phyloP scores from a whole-genome alignment of 2,329 filamentous ascomycete species.

The Dryadomyces quercus-mongolicae region DNA sequence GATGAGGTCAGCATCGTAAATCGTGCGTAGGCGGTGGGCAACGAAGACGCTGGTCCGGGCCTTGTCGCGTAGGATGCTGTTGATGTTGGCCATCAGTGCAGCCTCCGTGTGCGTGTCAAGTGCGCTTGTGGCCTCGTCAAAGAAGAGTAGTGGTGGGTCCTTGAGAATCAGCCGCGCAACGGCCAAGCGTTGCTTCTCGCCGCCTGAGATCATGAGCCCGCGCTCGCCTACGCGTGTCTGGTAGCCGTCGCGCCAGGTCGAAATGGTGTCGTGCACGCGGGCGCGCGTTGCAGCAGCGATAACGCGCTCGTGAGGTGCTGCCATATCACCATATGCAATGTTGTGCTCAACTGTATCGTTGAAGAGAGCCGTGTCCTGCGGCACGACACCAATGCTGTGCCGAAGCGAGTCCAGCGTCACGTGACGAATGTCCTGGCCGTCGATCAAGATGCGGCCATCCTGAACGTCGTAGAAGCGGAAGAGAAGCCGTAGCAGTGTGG shows the following conservation, averaged over 20 bases:
- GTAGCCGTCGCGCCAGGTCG: constrained; percentile 76
- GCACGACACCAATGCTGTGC: constrained; percentile 82
- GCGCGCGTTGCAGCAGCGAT: constrained; percentile 69
- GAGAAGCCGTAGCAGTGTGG: constrained; percentile 76
- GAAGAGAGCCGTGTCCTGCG: constrained; percentile 93
- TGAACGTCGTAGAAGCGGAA: constrained; percentile 94
- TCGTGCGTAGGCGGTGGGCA: constrained; percentile 82
- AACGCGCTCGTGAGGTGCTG: constrained; percentile 59
- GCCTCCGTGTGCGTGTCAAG: constrained; percentile 62
- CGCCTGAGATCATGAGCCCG: constrained; percentile 31
- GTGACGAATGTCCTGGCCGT: constrained; percentile 81
- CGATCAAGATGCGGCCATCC: constrained; percentile 73
- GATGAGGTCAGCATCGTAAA: constrained; percentile 86
- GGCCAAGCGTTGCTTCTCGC: constrained; percentile 43
- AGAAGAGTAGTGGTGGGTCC: constrained; percentile 25
- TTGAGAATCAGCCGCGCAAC: constrained; percentile 30
- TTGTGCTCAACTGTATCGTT: constrained; percentile 96
- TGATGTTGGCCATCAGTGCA: constrained; percentile 81
- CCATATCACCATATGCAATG: constrained; percentile 78
- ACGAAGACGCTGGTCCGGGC: constrained; percentile 86
- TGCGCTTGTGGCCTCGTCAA: constrained; percentile 17
- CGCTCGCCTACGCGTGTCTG: constrained; percentile 65
- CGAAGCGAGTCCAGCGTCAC: constrained; percentile 75
- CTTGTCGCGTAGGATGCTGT: constrained; percentile 82
- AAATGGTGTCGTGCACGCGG: constrained; percentile 72